Conservation (phyloP, 1,139 yeast species). For the Lodderomyces margitis region DNA sequence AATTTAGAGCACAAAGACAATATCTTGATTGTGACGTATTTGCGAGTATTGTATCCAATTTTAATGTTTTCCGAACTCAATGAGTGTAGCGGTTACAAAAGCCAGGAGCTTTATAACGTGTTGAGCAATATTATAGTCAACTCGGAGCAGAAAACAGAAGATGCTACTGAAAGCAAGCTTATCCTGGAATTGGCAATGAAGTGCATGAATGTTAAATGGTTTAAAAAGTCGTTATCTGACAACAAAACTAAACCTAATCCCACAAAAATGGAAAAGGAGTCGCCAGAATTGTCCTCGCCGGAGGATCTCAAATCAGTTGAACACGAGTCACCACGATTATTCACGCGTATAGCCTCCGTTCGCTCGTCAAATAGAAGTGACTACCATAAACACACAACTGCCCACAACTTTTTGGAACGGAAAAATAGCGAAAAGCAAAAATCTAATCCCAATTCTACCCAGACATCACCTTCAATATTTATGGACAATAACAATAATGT, state of each 20-base stretch:
- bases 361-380: constrained; percentile 36
- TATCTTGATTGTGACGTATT: constrained; percentile 64
- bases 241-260: constrained; percentile 11
- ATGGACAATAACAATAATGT: constrained; percentile 23
- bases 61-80: constrained; percentile 62
- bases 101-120: constrained; percentile 49
- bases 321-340: constrained; percentile 1
- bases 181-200: constrained; percentile 61
- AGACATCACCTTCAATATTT: constrained; percentile 4
- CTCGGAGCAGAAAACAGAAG: constrained; percentile 12
- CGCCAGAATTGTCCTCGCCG: background rate
- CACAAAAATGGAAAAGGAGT: background rate
- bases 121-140: constrained; percentile 46
- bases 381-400: constrained; percentile 36
- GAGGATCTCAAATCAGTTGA: background rate
- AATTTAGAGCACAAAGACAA: constrained; percentile 58
- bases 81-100: constrained; percentile 52
- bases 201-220: constrained; percentile 61
- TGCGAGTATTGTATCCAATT: constrained; percentile 74
- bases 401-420: constrained; percentile 23
- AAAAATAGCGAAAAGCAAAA: constrained; percentile 10
- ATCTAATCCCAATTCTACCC: constrained; percentile 3
- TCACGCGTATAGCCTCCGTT: constrained; percentile 37
- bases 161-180: constrained; percentile 29
- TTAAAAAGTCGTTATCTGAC: constrained; percentile 24